Evolutionary conservation across 2,329 filamentous ascomycete species (phyloP).

Genomic region (Ophiocordyceps camponoti-floridani): DNA sequence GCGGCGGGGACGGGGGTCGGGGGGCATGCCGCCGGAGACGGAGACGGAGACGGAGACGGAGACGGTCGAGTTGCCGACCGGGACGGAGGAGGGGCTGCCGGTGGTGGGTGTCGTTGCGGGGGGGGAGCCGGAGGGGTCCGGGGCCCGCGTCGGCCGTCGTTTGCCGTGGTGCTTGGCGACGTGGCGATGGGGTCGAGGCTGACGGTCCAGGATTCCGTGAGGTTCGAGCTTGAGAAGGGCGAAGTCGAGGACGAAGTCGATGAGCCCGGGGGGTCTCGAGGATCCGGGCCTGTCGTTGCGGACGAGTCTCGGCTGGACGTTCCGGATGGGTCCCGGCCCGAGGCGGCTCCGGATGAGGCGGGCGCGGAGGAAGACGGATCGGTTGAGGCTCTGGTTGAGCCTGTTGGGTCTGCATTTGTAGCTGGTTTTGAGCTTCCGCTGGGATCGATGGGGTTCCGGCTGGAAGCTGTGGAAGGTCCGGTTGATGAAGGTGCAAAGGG

Average conservation of each 20-base stretch:
- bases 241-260: no score
- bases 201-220: background rate
- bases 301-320: no score
- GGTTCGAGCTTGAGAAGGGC: background rate
- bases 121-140: no score
- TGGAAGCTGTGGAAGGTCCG: background rate
- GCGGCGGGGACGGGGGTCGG: slow-evolving; percentile 8
- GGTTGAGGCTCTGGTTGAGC: no score
- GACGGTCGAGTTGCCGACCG: background rate
- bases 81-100: background rate
- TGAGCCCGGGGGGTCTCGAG: no score
- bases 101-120: background rate
- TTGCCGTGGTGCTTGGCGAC: background rate
- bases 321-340: no score
- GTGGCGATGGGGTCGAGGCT: background rate
- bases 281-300: no score
- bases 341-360: no score
- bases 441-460: no score
- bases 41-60: background rate
- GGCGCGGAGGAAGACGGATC: no score
- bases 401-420: no score
- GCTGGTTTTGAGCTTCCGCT: no score
- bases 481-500: background rate
- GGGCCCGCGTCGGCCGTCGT: background rate
- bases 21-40: slow-evolving; percentile 1